Evolutionary conservation across 805 yeast genomes (phyloP).

Genomic region (Candida pseudoglaebosa): DNA sequence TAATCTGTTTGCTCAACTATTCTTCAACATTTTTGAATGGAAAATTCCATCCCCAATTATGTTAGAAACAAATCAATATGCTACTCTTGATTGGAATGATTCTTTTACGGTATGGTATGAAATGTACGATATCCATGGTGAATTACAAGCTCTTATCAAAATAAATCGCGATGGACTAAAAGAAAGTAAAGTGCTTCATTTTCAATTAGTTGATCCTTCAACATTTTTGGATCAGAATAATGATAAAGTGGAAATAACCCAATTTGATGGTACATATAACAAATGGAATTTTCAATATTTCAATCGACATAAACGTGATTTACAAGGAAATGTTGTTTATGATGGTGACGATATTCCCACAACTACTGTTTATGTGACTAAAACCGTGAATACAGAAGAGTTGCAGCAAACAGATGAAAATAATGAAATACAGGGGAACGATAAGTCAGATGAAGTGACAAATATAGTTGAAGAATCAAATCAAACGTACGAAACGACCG

Average conservation of each 20-base stretch:
- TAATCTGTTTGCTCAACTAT: conserved; percentile 17
- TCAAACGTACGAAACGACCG: not conserved
- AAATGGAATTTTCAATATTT: conserved; percentile 27
- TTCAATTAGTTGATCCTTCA: conserved; percentile 28
- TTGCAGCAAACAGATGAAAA: not conserved
- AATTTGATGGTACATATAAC: conserved; percentile 19
- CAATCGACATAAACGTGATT: conserved; percentile 2
- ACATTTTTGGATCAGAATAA: conserved; percentile 30
- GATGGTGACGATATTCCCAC: not conserved
- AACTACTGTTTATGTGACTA: conserved; percentile 1
- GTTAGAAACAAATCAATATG: conserved; percentile 5
- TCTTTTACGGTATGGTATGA: conserved; percentile 34
- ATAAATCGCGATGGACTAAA: conserved; percentile 21
- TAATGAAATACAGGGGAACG: too few species aligned
- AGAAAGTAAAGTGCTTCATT: conserved; percentile 10
- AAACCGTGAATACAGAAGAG: conserved; percentile 1
- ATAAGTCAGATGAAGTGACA: not conserved
- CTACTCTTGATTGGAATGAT: conserved; percentile 24
- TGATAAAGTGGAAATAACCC: conserved; percentile 16
- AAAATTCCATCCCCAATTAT: conserved; percentile 24
- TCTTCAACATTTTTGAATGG: conserved; percentile 19
- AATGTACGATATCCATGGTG: conserved; percentile 30
- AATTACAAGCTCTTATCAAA: conserved; percentile 22
- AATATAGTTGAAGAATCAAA: not conserved
- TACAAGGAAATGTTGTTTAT: not conserved